Evolutionary conservation across 192 early-diverging fungal species (phyloP).

Genomic region (Borealophlyctis nickersoniae): DNA sequence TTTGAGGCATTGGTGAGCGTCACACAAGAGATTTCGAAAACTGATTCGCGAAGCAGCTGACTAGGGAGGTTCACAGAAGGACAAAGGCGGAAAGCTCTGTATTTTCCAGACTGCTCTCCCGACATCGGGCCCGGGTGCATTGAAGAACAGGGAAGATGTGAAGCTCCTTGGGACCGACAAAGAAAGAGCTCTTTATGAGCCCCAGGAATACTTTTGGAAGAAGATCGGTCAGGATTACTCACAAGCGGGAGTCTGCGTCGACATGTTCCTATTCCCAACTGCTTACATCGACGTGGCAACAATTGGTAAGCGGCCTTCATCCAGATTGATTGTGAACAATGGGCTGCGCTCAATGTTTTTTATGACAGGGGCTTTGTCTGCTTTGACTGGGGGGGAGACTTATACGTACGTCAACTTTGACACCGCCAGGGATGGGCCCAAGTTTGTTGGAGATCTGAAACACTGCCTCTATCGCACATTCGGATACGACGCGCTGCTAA

Average conservation of each 20-base stretch:
- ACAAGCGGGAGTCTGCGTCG: constrained; percentile 77
- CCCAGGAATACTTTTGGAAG: constrained; percentile 83
- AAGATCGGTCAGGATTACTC: constrained; percentile 81
- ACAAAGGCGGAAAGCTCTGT: constrained; percentile 80
- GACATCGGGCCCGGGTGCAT: constrained; percentile 78
- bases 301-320: constrained; percentile 43
- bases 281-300: constrained; percentile 90
- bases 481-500: constrained; percentile 82
- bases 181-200: constrained; percentile 80
- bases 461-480: constrained; percentile 70
- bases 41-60: too few relatives aligned
- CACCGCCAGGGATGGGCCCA: constrained; percentile 61
- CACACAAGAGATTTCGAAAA: too few relatives aligned
- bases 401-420: constrained; percentile 84
- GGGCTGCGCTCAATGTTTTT: not conserved
- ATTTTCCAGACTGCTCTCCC: constrained; percentile 90
- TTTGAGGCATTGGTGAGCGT: constrained; percentile 65
- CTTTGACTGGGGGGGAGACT: constrained; percentile 85
- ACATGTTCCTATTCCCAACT: constrained; percentile 86
- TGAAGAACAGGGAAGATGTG: constrained; percentile 84
- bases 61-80: constrained; percentile 56
- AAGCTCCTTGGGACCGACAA: constrained; percentile 91
- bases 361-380: constrained; percentile 60
- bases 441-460: constrained; percentile 72
- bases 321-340: not conserved